Base-by-base conservation (phyloP, 2,329 filamentous ascomycete species). In the Fusarium sp. region DNA sequence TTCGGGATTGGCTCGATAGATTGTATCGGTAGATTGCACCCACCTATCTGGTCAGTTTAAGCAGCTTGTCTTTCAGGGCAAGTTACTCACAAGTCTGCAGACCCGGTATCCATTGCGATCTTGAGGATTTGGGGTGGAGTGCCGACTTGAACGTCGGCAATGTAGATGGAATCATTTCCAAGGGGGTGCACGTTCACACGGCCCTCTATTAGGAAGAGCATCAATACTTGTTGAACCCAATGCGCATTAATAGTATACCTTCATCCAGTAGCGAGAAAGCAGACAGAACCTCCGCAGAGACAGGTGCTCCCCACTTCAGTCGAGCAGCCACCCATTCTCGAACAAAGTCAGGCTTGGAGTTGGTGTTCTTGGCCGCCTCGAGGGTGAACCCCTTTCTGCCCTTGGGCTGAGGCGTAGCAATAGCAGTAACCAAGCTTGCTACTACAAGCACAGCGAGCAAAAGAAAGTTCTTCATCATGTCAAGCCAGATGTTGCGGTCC, bases 11-110 rank as follows among this genome's bases (percentile, higher is more conserved):
- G 72, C 35, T n/a, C 68, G 67, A 57, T 79, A 80, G 43, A 69
- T 63, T 15, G 83, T 85, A 57, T 86, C 82, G 4, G 83, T 79
- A 3, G 83, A 84, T 74, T 85, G 84, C 19, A 86, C 79, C 85
- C 85, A 87, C n/a, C 84, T 86, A 47, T 19, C 48, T 22, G 11
- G 47, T 71, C 14, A 74, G 68, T 26, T 28, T 10, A 24, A 17
- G 3, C 4, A 30, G 7, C 9, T 9, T 22, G 5, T 50, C 5
- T 8, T 6, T 15, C 17, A 7, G 14, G n/a, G 9, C 17, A 17
- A 32, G 20, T 11, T 46, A 88, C 90, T 86, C 85, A 96, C 90
- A 86, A 77, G 60, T 87, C 86, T 11, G 82, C 79, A 9, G 85
- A 87, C 13, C 85, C 86, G 3, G 84, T 87, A 67, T 87, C 85